Conservation (phyloP, 2,329 filamentous ascomycete genomes). For the Colletotrichum ledebouriae region DNA sequence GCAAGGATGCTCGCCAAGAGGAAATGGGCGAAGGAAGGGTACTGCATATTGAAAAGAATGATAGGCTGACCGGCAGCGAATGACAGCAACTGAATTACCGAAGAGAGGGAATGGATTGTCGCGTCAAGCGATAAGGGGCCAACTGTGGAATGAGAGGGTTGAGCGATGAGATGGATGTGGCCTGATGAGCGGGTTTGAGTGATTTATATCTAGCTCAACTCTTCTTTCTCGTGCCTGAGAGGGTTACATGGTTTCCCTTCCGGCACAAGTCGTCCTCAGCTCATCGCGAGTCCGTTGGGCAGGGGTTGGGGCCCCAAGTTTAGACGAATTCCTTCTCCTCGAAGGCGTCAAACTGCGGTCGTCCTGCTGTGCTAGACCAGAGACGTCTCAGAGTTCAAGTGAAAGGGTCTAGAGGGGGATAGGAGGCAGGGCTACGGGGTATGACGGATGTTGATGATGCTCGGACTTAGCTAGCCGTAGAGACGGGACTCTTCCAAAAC, state of each 20-base stretch:
- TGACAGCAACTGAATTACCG: slow-evolving; percentile 37
- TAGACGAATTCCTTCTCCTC: slow-evolving; percentile 33
- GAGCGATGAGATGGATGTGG: slow-evolving; percentile 19
- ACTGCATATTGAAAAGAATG: slow-evolving; percentile 42
- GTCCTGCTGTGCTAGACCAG: slow-evolving; percentile 29
- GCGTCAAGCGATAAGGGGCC: slow-evolving; percentile 40
- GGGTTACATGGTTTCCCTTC: slow-evolving; percentile 20
- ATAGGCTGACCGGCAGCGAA: slow-evolving; percentile 43
- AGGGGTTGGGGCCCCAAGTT: slow-evolving; percentile 28
- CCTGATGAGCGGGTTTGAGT: slow-evolving; percentile 43
- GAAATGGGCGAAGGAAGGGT: slow-evolving; percentile 38
- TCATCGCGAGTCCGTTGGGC: slow-evolving; percentile 7
- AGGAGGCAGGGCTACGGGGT: slow-evolving; percentile 25
- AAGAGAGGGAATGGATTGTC: slow-evolving; percentile 35
- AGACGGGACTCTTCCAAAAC: slow-evolving; percentile 28
- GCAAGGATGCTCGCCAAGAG: slow-evolving; percentile 42
- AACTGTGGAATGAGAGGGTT: slow-evolving; percentile 40
- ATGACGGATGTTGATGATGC: slow-evolving; percentile 33
- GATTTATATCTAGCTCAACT: slow-evolving; percentile 42
- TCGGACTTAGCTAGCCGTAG: slow-evolving; percentile 29
- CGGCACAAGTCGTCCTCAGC: slow-evolving; percentile 12
- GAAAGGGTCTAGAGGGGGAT: slow-evolving; percentile 33
- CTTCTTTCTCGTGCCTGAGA: slow-evolving; percentile 23
- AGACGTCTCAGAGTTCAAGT: slow-evolving; percentile 37
- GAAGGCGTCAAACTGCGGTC: slow-evolving; percentile 31